Percentiles rank a stretch among this genome's conserved stretches.
phyloP scores from a whole-genome alignment of 1,284 basidiomycete species.

The Irpex rosettiformis region DNA sequence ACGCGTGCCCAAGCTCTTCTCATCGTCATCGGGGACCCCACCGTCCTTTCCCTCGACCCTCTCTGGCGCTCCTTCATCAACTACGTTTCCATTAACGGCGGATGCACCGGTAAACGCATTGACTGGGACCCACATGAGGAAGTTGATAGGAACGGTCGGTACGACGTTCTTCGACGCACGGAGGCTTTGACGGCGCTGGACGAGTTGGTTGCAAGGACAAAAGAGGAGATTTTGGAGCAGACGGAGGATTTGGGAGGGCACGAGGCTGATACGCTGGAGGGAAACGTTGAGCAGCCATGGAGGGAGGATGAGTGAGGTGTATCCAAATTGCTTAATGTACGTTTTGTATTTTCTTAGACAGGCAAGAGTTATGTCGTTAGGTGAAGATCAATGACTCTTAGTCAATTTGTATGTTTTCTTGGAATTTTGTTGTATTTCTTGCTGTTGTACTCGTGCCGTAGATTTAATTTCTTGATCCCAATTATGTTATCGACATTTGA shows the following conservation, averaged over 20 bases:
- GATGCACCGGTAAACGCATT: slow-evolving; percentile 42
- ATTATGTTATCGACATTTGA: neutral
- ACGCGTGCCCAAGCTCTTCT: slow-evolving; percentile 55
- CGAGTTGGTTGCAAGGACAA: neutral
- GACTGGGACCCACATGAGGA: slow-evolving; percentile 12
- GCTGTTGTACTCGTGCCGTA: neutral
- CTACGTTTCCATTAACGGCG: slow-evolving; percentile 42
- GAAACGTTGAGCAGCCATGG: slow-evolving; percentile 2
- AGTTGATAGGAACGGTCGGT: neutral
- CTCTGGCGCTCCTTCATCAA: slow-evolving; percentile 54
- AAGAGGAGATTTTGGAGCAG: neutral
- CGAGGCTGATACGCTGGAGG: neutral
- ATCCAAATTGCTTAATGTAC: neutral
- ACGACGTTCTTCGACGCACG: slow-evolving; percentile 6
- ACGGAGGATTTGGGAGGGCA: neutral
- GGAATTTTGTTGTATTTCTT: neutral
- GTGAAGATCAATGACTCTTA: too few species aligned
- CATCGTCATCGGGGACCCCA: slow-evolving; percentile 52
- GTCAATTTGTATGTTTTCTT: too few species aligned
- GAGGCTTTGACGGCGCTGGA: neutral
- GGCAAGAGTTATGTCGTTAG: too few species aligned
- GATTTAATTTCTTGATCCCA: neutral
- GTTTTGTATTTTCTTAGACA: neutral
- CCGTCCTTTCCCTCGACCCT: slow-evolving; percentile 52
- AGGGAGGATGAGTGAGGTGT: neutral